Conservation (phyloP, 2,329 filamentous ascomycete species). For the Aspergillus ochraceus region DNA sequence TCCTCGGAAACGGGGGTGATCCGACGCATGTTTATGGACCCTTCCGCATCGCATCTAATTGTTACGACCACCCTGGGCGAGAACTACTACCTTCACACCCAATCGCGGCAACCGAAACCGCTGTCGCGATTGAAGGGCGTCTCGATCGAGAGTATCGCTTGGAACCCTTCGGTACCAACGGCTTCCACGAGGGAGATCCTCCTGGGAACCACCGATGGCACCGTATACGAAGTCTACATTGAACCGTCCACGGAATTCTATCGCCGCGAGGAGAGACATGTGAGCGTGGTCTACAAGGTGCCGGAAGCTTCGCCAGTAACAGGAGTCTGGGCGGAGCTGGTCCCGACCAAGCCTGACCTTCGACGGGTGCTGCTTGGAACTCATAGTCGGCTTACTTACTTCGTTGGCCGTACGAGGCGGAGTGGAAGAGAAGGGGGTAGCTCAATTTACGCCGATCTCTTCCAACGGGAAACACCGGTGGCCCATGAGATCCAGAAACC, state of each 20-base stretch:
- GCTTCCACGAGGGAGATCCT: slow-evolving; percentile 94
- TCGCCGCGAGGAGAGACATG: slow-evolving; percentile 87
- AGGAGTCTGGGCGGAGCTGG: slow-evolving; percentile 78
- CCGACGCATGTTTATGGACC: slow-evolving; percentile 94
- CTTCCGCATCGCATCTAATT: slow-evolving; percentile 90
- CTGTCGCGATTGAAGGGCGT: slow-evolving; percentile 82
- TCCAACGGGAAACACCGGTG: slow-evolving; percentile 80
- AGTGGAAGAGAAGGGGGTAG: slow-evolving; percentile 74
- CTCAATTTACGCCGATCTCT: slow-evolving; percentile 82
- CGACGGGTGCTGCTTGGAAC: slow-evolving; percentile 80
- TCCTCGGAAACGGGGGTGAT: slow-evolving; percentile 89
- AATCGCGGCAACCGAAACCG: slow-evolving; percentile 82
- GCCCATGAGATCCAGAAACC: slow-evolving; percentile 70
- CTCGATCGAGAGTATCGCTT: slow-evolving; percentile 83
- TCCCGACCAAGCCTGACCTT: slow-evolving; percentile 68
- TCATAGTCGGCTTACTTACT: slow-evolving; percentile 73
- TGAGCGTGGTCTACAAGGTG: slow-evolving; percentile 79
- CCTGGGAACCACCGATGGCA: slow-evolving; percentile 87
- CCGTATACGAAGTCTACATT: slow-evolving; percentile 92
- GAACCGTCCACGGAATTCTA: slow-evolving; percentile 95
- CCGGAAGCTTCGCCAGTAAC: slow-evolving; percentile 75
- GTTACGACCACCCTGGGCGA: slow-evolving; percentile 89
- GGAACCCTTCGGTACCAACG: slow-evolving; percentile 91
- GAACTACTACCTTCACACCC: slow-evolving; percentile 96
- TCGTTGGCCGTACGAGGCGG: slow-evolving; percentile 73